phyloP scores from a whole-genome alignment of 177 flowering plant species.

The Tripterygium wilfordii region DNA sequence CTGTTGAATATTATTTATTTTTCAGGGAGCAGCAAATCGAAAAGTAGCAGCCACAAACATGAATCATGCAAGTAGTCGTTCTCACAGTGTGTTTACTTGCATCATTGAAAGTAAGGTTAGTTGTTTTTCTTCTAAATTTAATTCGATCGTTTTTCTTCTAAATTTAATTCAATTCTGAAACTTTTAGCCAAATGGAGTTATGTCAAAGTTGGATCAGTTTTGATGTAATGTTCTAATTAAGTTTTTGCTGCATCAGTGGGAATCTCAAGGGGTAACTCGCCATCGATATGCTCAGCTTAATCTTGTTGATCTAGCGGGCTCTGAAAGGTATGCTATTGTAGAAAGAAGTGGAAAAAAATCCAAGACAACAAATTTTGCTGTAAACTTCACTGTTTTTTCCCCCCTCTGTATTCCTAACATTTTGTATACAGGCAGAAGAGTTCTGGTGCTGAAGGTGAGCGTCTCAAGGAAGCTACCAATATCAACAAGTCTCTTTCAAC shows the following conservation, averaged over 20 bases:
- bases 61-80: constrained; percentile 99
- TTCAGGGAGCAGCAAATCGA: constrained; percentile 95
- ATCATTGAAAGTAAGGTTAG: constrained; percentile 84
- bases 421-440: constrained; percentile 73
- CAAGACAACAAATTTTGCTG: neutral
- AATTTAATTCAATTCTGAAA: too few species aligned
- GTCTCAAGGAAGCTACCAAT: constrained; percentile 96
- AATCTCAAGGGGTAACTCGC: constrained; percentile 88
- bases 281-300: constrained; percentile 89
- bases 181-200: too few species aligned
- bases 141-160: neutral
- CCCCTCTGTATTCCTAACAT: neutral
- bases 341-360: neutral
- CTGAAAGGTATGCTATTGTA: constrained; percentile 66
- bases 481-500: constrained; percentile 99
- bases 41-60: constrained; percentile 98
- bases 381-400: neutral
- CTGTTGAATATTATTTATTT: too few species aligned
- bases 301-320: constrained; percentile 98
- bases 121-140: neutral
- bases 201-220: too few species aligned
- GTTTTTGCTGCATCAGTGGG: constrained; percentile 60
- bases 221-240: neutral
- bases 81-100: constrained; percentile 98
- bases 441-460: constrained; percentile 99